Evolutionary conservation across 179 eudicot species (phyloP), one percentile per base, ranked within the genome.

Genomic region (Vitellaria paradoxa): DNA sequence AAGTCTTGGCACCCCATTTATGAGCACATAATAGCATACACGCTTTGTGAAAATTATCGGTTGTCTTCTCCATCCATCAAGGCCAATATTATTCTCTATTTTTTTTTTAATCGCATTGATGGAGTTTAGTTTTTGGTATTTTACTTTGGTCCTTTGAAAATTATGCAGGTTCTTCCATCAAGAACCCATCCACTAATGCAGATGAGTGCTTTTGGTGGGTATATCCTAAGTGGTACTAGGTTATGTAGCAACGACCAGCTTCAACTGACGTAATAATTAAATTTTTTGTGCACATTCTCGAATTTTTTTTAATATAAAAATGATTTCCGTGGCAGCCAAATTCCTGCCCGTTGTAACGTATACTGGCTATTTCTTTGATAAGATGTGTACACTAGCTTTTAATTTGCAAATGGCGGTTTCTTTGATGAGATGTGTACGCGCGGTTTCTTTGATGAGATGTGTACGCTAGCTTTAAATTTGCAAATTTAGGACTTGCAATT

Each of bases 111-210:
- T 61, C 56, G 68, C 65, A 26, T 13, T 55, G 12, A 6, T 53
- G 61, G 52, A 20, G 24, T 30, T 8, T 53, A 14, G 4, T 10
- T 20, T 42, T 18, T 40, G 70, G 63, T 6, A 23, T 60, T 60
- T 13, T 1, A 59, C 62, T 12, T 40, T 12, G 8, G 18, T 24
- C 26, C 26, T 59, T 12, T 2, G 47, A 23, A 24, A 40, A 47
- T 53, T 18, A 40, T 81, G 79, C 88, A 96, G 99, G 98, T 96
- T 78, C 92, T 96, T 80, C 97, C 97, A 46, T 93, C 96, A 53
- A 93, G 99, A 90, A 90, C 99, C 30, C 99, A 96, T 82, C 99
- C 98, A 18, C 89, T 79, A 74, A 96, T 96, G 99, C 97, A 93
- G 85, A 96, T 92, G 99, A 93, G 93, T 68, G 91, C 93, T 46